Percentiles rank a stretch among this genome's conserved stretches.
These are phyloP conservation scores for Camellia sinensis DNA, from an alignment of 148 eudicot species.

Conservation along the genomic window DNA sequence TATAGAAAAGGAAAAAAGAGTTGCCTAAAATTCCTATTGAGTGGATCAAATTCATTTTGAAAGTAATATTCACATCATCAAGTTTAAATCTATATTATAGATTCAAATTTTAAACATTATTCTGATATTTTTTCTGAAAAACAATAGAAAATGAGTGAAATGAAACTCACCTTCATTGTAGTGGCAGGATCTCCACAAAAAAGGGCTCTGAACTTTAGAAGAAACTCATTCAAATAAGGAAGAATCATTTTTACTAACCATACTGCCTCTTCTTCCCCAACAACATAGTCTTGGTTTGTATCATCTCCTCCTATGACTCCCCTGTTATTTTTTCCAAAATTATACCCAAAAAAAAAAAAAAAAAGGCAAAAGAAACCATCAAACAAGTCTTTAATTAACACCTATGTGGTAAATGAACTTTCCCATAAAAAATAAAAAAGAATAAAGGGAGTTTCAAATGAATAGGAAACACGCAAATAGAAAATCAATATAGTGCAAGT, in stretches of 20 bases:
- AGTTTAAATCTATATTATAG: no score
- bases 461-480: no score
- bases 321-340: conserved; percentile 21
- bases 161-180: conserved; percentile 66
- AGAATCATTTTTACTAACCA: conserved; percentile 59
- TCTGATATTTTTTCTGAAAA: no score
- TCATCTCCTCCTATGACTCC: conserved; percentile 30
- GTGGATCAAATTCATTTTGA: no score
- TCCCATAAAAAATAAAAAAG: not conserved
- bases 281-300: conserved; percentile 29
- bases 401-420: not conserved
- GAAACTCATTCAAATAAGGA: conserved; percentile 70
- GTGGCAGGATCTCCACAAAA: conserved; percentile 84
- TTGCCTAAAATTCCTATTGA: no score
- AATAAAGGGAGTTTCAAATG: not conserved
- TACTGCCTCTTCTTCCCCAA: conserved; percentile 78
- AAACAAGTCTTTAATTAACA: no score
- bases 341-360: not conserved
- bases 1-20: no score
- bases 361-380: not conserved
- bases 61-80: no score
- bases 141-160: not conserved
- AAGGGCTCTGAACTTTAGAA: conserved; percentile 54
- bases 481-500: no score
- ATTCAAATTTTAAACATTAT: no score